A percentile compares a stretch with the other conserved stretches of the same genome.
Conservation (phyloP, 805 yeast genomes). For the Ogataea pilisensis region DNA sequence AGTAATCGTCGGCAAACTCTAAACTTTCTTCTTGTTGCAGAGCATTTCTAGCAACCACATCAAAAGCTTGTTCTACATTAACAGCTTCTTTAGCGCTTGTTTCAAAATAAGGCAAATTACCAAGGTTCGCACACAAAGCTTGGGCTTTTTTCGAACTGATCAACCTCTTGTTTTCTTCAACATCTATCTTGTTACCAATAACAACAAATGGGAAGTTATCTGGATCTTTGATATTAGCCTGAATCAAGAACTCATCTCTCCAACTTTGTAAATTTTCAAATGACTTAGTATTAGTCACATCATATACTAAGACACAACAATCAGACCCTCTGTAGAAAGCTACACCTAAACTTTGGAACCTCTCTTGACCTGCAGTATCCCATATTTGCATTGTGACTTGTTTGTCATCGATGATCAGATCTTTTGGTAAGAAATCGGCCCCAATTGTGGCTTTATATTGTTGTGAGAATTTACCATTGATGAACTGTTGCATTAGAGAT, state of each 20-base stretch:
- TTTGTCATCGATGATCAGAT: slow-evolving; percentile 78
- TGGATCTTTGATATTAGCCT: slow-evolving; percentile 90
- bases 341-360: slow-evolving; percentile 94
- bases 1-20: slow-evolving; percentile 88
- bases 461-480: slow-evolving; percentile 87
- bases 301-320: slow-evolving; percentile 94
- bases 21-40: slow-evolving; percentile 91
- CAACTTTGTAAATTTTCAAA: slow-evolving; percentile 85
- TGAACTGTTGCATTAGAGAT: slow-evolving; percentile 94
- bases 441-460: slow-evolving; percentile 98
- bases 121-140: slow-evolving; percentile 40
- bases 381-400: slow-evolving; percentile 82
- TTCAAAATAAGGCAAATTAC: slow-evolving; percentile 85
- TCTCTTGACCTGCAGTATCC: slow-evolving; percentile 99
- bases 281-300: slow-evolving; percentile 91
- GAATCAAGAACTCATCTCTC: slow-evolving; percentile 94
- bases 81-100: slow-evolving; percentile 98
- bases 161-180: slow-evolving; percentile 83
- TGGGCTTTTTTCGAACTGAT: slow-evolving; percentile 54
- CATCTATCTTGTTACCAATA: slow-evolving; percentile 91
- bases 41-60: slow-evolving; percentile 93
- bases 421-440: slow-evolving; percentile 94
- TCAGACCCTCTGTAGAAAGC: slow-evolving; percentile 98
- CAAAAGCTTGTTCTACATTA: slow-evolving; percentile 93
- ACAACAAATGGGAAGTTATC: slow-evolving; percentile 95